A percentile compares a stretch with the other conserved stretches of the same genome.
Evolutionary conservation across 768 basidiomycete genomes (phyloP).

Genomic region (Collybiopsis confluens): DNA sequence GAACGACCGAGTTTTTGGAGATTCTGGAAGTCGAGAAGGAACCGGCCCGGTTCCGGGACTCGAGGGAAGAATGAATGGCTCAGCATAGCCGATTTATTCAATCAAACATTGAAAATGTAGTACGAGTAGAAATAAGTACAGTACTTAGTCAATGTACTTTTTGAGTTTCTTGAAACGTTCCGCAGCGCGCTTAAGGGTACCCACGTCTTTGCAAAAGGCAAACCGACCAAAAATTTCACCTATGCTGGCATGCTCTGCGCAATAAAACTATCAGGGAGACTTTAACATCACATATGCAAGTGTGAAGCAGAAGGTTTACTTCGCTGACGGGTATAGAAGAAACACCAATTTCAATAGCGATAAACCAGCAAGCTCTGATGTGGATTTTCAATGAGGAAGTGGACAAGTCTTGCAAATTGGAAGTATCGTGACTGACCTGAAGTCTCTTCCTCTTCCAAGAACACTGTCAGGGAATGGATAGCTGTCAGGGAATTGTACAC

Average conservation of each 20-base stretch:
- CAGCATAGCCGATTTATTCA: too few species aligned
- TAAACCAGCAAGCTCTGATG: constrained; percentile 88
- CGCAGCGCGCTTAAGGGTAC: constrained; percentile 77
- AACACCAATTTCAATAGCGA: constrained; percentile 85
- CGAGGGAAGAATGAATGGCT: too few species aligned
- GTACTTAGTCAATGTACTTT: constrained; percentile 52
- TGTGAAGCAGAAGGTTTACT: constrained; percentile 39
- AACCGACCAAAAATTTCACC: constrained; percentile 88
- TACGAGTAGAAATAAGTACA: too few species aligned
- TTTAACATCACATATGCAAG: background rate
- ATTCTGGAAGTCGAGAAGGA: too few species aligned
- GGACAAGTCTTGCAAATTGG: too few species aligned
- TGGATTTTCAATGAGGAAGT: constrained; percentile 11
- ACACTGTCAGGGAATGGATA: constrained; percentile 79
- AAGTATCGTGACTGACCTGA: constrained; percentile 47
- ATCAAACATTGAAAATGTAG: too few species aligned
- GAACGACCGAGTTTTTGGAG: too few species aligned
- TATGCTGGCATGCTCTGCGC: constrained; percentile 76
- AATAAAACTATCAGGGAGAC: constrained; percentile 69
- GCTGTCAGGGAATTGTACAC: constrained; percentile 74
- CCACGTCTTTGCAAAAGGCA: constrained; percentile 93
- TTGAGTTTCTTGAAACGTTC: constrained; percentile 74
- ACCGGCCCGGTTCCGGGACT: too few species aligned
- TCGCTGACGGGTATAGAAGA: constrained; percentile 95
- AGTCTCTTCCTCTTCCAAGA: constrained; percentile 79